A percentile compares a stretch with the other conserved stretches of the same genome.
These are phyloP conservation scores for Carex scoparia DNA, from an alignment of 176 grass and related monocot genomes.

Conservation along the genomic window DNA sequence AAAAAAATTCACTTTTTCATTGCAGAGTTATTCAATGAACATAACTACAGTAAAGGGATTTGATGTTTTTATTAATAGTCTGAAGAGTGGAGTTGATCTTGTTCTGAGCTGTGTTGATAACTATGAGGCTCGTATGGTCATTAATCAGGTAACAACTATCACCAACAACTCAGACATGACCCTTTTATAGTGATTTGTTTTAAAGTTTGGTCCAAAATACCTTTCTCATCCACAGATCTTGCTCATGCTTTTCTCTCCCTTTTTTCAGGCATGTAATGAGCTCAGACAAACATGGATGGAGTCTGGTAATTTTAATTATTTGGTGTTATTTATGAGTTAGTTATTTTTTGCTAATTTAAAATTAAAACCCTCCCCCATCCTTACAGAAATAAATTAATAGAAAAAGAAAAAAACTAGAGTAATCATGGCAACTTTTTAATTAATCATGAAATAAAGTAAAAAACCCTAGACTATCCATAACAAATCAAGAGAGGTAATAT, in stretches of 20 bases:
- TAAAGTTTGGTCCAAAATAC: not conserved
- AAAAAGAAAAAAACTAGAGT: not conserved
- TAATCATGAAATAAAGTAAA: not conserved
- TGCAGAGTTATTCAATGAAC: slow-evolving; percentile 89
- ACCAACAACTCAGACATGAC: not conserved
- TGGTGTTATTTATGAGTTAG: not conserved
- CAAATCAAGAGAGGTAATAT: not conserved
- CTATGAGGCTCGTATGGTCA: slow-evolving; percentile 98
- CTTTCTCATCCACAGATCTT: not conserved
- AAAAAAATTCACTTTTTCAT: slow-evolving; percentile 6
- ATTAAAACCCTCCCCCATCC: not conserved
- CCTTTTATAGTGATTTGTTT: slow-evolving; percentile 15
- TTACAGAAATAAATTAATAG: not conserved
- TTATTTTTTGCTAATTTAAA: not conserved
- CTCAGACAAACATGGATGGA: slow-evolving; percentile 97
- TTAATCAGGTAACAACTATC: slow-evolving; percentile 64
- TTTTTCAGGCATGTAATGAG: slow-evolving; percentile 92
- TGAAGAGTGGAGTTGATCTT: slow-evolving; percentile 91
- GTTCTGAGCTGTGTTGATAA: slow-evolving; percentile 97
- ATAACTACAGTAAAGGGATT: slow-evolving; percentile 96
- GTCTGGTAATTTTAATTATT: slow-evolving; percentile 50
- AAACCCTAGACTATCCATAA: not conserved
- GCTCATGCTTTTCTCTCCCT: slow-evolving; percentile 2
- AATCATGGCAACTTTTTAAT: not conserved
- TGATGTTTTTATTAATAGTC: slow-evolving; percentile 70